A percentile compares a stretch with the other conserved stretches of the same genome.
Conservation (phyloP, 805 yeast species). For the Hemisphaericaspora nanyangensis region DNA sequence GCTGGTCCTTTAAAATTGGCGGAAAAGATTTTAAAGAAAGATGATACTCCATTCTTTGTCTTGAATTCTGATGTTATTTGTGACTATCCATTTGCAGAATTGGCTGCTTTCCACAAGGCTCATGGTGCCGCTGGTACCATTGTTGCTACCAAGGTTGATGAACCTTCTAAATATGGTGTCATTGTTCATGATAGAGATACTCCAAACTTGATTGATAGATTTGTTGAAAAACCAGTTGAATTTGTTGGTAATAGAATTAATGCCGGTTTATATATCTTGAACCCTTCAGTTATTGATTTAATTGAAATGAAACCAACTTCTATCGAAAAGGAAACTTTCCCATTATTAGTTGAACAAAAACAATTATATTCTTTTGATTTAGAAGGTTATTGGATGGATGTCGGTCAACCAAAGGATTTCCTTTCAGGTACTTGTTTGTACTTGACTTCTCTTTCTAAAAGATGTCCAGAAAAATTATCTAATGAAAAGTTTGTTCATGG, state of each 20-base stretch:
- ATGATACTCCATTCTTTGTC: constrained; percentile 94
- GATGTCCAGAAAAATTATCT: constrained; percentile 65
- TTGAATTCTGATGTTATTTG: constrained; percentile 98
- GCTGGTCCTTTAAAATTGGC: constrained; percentile 99
- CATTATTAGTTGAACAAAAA: constrained; percentile 83
- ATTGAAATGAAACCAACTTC: constrained; percentile 98
- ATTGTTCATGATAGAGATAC: constrained; percentile 95
- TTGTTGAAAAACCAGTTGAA: constrained; percentile 99
- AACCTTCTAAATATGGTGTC: constrained; percentile 99
- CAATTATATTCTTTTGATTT: constrained; percentile 91
- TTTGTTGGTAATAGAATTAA: constrained; percentile 99
- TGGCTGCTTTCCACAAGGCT: constrained; percentile 86
- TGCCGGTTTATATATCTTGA: constrained; percentile 97
- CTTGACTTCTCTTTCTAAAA: constrained; percentile 81
- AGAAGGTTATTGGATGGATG: constrained; percentile 99
- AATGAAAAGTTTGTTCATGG: constrained; percentile 73
- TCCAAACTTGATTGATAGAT: constrained; percentile 94
- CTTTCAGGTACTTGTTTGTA: constrained; percentile 92
- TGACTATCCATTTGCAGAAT: constrained; percentile 94
- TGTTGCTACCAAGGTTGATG: constrained; percentile 99
- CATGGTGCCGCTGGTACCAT: constrained; percentile 99
- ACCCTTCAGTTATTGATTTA: constrained; percentile 95
- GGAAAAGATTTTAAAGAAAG: constrained; percentile 88
- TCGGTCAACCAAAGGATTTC: constrained; percentile 99
- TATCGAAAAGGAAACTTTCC: constrained; percentile 99